Base-by-base conservation (phyloP, 805 yeast species). In the Candida morakotiae region DNA sequence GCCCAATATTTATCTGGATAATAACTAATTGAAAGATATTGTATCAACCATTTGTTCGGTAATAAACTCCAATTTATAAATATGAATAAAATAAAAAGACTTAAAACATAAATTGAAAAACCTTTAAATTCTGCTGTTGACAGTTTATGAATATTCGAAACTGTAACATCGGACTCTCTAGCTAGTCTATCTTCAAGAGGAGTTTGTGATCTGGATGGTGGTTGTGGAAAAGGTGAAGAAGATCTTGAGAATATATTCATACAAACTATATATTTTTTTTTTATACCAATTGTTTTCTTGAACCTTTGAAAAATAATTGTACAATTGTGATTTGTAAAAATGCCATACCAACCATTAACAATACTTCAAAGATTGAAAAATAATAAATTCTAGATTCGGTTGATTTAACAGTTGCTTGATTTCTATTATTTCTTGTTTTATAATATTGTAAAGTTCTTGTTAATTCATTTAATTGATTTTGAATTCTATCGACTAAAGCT, bases 1-100 rank as follows among this genome's bases (percentile, higher is more conserved):
- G 95, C 81, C 98, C 98, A 93, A 80, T 89, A 84, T 46, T 94
- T 70, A 22, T 91, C 84, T 0, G 98, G 98, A 48, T 81, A 84
- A 57, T 80, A 88, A 49, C 72, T 75, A 14, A 83, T 75, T 13
- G 79, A 80, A 21, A 77, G 46, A n/a, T n/a, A n/a, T 7, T 49
- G 48, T 39, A 77, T 69, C 16, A 83, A 71, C 24, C 73, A 49
- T n/a, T 51, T 43, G 26, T 75, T 74, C 0, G 97, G 97, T 0
- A 79, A 52, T 3, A 83, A 51, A 1, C 95, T 77, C 97, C 98
- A 91, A 4, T 75, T 42, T 2, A 81, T 45, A 72, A 85, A 84
- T 4, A 74, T 58, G 2, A 69, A 40, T 18, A 86, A 66, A 0
- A 75, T 68, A 2, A 79, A 59, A 0, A 81, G 71, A 11, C 83